Evolutionary conservation across 164 flowering plant genomes (phyloP).

Genomic region (Warburgia ugandensis): DNA sequence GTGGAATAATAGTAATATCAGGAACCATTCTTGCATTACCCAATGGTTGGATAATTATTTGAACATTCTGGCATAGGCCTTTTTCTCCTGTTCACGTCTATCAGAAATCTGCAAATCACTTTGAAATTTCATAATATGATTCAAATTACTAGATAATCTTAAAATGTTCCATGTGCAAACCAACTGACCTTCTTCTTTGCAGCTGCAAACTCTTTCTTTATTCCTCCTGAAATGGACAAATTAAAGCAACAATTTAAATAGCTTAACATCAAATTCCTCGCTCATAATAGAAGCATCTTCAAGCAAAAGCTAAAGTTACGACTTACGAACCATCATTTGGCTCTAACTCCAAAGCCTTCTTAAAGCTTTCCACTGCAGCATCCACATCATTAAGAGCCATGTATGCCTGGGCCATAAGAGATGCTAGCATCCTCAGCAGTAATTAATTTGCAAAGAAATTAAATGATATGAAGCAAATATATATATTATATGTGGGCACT

Average conservation of each 20-base stretch:
- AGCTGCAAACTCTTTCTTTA: constrained; percentile 72
- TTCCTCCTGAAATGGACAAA: constrained; percentile 51
- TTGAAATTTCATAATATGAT: no score
- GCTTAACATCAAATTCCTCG: not conserved
- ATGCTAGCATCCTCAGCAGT: not conserved
- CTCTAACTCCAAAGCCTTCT: constrained; percentile 78
- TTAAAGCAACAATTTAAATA: no score
- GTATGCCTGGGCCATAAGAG: constrained; percentile 64
- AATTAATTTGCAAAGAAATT: not conserved
- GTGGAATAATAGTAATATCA: no score
- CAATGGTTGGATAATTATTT: not conserved
- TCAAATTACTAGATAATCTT: not conserved
- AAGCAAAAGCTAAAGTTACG: not conserved
- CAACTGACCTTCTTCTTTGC: constrained; percentile 69
- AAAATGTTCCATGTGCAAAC: not conserved
- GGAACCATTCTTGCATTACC: not conserved
- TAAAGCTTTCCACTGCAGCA: constrained; percentile 89
- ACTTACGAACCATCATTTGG: constrained; percentile 96
- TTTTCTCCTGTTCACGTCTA: constrained; percentile 31
- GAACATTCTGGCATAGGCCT: constrained; percentile 38
- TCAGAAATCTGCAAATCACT: constrained; percentile 33
- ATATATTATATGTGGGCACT: no score
- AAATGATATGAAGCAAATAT: not conserved
- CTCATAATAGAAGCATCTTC: not conserved
- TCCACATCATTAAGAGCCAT: constrained; percentile 93